phyloP scores from a whole-genome alignment of 805 yeast species.

The Candida piceae region DNA sequence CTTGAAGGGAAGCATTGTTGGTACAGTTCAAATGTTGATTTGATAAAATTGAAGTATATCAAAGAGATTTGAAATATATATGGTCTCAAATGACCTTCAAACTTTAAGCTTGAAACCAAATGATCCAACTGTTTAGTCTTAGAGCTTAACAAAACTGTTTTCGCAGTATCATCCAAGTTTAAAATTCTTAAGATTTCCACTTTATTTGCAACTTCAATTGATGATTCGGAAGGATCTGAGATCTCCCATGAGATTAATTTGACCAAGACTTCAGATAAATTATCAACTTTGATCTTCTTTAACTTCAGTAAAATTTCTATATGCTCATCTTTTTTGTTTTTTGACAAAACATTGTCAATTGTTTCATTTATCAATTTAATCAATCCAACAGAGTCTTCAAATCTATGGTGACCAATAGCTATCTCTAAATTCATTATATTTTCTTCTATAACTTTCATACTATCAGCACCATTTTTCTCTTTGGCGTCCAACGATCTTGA shows the following conservation, averaged over 20 bases:
- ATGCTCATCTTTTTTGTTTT: slow-evolving; percentile 16
- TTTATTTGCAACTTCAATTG: slow-evolving; percentile 12
- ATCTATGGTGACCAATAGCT: slow-evolving; percentile 42
- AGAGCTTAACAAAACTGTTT: slow-evolving; percentile 42
- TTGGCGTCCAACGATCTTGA: slow-evolving; percentile 44
- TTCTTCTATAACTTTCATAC: slow-evolving; percentile 37
- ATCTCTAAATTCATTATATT: slow-evolving; percentile 46
- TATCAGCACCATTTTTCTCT: slow-evolving; percentile 17
- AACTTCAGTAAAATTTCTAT: slow-evolving; percentile 8
- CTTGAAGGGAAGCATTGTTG: slow-evolving; percentile 39
- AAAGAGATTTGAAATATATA: slow-evolving; percentile 60
- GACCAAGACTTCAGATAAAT: slow-evolving; percentile 17
- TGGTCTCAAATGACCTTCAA: slow-evolving; percentile 48
- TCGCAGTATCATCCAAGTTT: slow-evolving; percentile 43
- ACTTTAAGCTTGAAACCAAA: slow-evolving; percentile 45
- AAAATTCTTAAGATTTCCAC: slow-evolving; percentile 33
- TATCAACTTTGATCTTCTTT: slow-evolving; percentile 22
- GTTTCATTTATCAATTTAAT: slow-evolving; percentile 21
- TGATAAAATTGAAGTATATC: slow-evolving; percentile 55
- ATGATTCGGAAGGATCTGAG: slow-evolving; percentile 14
- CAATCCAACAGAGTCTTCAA: slow-evolving; percentile 37
- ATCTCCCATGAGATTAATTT: slow-evolving; percentile 19
- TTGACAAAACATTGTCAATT: slow-evolving; percentile 11
- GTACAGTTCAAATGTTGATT: slow-evolving; percentile 52
- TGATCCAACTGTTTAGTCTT: slow-evolving; percentile 42